These are phyloP conservation scores for Priceomyces fermenticarens DNA, from an alignment of 805 yeast species.

Conservation along the genomic window DNA sequence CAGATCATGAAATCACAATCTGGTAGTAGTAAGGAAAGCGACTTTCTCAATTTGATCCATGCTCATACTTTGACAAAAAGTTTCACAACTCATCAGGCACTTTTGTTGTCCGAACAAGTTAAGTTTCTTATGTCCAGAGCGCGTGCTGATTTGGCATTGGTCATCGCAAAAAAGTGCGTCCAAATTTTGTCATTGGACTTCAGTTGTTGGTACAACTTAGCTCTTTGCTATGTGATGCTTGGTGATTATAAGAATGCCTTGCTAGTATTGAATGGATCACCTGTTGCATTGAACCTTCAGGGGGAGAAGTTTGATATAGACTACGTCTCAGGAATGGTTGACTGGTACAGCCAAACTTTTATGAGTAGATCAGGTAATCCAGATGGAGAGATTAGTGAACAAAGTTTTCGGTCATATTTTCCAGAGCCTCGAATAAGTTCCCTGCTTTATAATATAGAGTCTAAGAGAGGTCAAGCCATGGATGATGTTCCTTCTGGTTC, in stretches of 20 bases:
- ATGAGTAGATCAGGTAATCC: constrained; percentile 12
- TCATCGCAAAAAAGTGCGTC: constrained; percentile 58
- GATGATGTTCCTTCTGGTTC: constrained; percentile 21
- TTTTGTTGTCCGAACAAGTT: constrained; percentile 60
- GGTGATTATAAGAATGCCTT: constrained; percentile 61
- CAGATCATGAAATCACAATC: constrained; percentile 21
- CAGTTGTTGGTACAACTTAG: constrained; percentile 65
- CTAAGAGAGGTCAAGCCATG: background rate
- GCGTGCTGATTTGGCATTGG: constrained; percentile 53
- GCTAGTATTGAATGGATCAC: constrained; percentile 68
- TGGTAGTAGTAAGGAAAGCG: constrained; percentile 18
- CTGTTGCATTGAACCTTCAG: constrained; percentile 53
- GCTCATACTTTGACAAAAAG: constrained; percentile 11
- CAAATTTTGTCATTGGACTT: constrained; percentile 74
- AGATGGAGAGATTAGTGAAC: constrained; percentile 27
- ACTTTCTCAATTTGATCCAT: constrained; percentile 22
- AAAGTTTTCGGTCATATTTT: constrained; percentile 23
- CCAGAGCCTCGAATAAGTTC: constrained; percentile 21
- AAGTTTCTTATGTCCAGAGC: constrained; percentile 56
- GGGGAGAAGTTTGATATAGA: constrained; percentile 27
- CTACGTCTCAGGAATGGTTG: constrained; percentile 21
- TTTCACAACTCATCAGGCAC: constrained; percentile 49
- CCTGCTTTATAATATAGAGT: background rate
- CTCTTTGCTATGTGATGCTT: constrained; percentile 55
- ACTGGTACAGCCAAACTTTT: constrained; percentile 21